Evolutionary conservation across 805 yeast genomes (phyloP), one percentile per base, ranked within the genome.

Genomic region (Wickerhamomyces tratensis): DNA sequence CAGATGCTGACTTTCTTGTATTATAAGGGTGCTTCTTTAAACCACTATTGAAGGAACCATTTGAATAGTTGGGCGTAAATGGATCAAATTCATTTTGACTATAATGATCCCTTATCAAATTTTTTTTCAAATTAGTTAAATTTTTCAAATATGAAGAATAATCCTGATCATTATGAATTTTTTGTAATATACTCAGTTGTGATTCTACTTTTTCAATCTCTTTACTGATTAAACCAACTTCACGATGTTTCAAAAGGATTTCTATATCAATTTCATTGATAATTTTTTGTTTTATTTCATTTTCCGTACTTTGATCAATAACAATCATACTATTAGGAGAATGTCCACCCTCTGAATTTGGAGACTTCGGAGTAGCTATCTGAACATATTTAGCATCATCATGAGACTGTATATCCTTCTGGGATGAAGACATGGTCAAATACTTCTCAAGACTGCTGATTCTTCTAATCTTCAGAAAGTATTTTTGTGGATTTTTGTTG

Each of bases 181-280:
- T 69, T 41, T 77, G 63, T 45, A 80, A 51, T 3, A 76, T 65
- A 10, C 71, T 61, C 68, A 80, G 62, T 48, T 78, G 79, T 1
- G 80, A 68, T 52, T 77, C 79, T 33, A 79, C 74, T 48, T 75
- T 75, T 12, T 71, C 68, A 2, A 78, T 65, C 49, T 79, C 85
- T 36, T 68, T 67, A 41, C 75, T 72, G 1, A 77, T 65, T 20
- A 69, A 55, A 35, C 67, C 62, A 38, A 71, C 54, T 54, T 81
- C 85, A 44, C 72, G 68, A 57, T 79, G 82, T 42, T 76, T 79
- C 40, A 80, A 58, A 29, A 81, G 52, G 11, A 79, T 76, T 49
- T 79, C 85, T 38, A 79, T 53, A 53, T 79, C 81, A 15, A 79
- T 61, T 48, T 76, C 77, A 44, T 72, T 57, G n/a, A 58, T 36